These are phyloP conservation scores for Phytophthora palmivora DNA, from an alignment of 352 stramenopile species.

Conservation along the genomic window DNA sequence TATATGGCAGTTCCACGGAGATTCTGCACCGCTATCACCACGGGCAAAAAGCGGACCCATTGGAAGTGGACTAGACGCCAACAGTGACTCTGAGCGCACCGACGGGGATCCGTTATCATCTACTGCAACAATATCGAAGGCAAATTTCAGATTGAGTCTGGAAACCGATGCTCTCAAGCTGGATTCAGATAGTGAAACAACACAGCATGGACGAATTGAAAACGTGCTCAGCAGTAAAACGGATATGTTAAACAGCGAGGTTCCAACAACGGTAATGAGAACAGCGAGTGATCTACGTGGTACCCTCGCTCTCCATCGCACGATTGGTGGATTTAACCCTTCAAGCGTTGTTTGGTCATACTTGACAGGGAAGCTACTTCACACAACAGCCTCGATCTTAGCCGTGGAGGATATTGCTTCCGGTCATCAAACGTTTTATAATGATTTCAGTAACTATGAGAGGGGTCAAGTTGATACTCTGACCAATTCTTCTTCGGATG, in stretches of 20 bases:
- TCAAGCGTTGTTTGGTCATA: constrained; percentile 43
- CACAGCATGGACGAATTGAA: constrained; percentile 1
- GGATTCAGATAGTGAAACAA: constrained; percentile 1
- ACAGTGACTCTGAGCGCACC: background rate
- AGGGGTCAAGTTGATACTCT: background rate
- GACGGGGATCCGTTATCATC: constrained; percentile 24
- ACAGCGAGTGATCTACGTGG: background rate
- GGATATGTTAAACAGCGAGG: background rate
- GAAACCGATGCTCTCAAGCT: constrained; percentile 47
- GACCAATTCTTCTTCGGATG: background rate
- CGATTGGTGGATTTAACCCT: constrained; percentile 24
- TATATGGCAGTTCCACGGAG: constrained; percentile 69
- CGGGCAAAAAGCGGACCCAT: constrained; percentile 6
- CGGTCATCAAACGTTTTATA: constrained; percentile 31
- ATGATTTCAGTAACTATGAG: constrained; percentile 7
- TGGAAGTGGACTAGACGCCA: background rate
- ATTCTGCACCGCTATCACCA: constrained; percentile 30
- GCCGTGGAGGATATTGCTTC: constrained; percentile 49
- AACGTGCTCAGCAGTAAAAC: constrained; percentile 20
- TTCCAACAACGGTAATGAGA: constrained; percentile 3
- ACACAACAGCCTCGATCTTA: constrained; percentile 21
- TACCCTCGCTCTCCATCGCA: constrained; percentile 13
- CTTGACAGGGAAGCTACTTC: constrained; percentile 42
- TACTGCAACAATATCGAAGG: constrained; percentile 35
- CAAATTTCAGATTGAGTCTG: constrained; percentile 43